Evolutionary conservation across 371 early-diverging fungal genomes (phyloP).

Genomic region (Mucor sp.): DNA sequence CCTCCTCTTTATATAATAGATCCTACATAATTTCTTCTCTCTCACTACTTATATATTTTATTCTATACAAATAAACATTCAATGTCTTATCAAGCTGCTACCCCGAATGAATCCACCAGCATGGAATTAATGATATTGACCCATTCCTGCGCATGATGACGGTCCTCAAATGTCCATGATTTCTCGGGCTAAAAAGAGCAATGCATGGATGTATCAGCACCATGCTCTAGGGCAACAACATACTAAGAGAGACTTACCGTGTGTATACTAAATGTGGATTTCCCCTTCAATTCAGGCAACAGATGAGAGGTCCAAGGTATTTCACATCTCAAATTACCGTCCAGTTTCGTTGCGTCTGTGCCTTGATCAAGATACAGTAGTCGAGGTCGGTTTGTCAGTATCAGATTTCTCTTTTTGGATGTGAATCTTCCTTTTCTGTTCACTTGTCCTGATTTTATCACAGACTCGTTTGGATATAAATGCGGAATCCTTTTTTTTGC

Average conservation of each 20-base stretch:
- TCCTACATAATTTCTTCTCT: constrained; percentile 7
- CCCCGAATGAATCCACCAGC: constrained; percentile 54
- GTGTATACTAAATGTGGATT: constrained; percentile 62
- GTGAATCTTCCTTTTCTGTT: constrained; percentile 59
- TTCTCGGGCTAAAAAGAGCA: constrained; percentile 53
- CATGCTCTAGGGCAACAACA: not conserved
- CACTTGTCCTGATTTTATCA: constrained; percentile 63
- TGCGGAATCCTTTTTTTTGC: constrained; percentile 47
- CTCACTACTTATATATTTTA: not conserved
- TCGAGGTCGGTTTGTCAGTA: constrained; percentile 74
- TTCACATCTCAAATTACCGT: constrained; percentile 50
- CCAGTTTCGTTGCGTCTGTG: constrained; percentile 35
- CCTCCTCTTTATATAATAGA: not conserved
- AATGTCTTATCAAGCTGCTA: constrained; percentile 18
- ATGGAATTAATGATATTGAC: constrained; percentile 55
- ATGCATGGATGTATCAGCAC: not conserved
- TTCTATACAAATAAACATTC: not conserved
- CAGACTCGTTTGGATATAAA: constrained; percentile 64
- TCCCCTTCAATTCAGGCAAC: constrained; percentile 59
- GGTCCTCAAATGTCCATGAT: constrained; percentile 64
- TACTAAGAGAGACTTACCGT: constrained; percentile 44
- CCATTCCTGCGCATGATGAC: constrained; percentile 56
- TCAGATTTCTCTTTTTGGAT: constrained; percentile 61
- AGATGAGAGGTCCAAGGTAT: constrained; percentile 58
- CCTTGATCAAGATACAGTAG: constrained; percentile 70